A percentile compares a stretch with the other conserved stretches of the same genome.
Conservation (phyloP, 768 basidiomycete species). For the Leccinum disarticulatum region DNA sequence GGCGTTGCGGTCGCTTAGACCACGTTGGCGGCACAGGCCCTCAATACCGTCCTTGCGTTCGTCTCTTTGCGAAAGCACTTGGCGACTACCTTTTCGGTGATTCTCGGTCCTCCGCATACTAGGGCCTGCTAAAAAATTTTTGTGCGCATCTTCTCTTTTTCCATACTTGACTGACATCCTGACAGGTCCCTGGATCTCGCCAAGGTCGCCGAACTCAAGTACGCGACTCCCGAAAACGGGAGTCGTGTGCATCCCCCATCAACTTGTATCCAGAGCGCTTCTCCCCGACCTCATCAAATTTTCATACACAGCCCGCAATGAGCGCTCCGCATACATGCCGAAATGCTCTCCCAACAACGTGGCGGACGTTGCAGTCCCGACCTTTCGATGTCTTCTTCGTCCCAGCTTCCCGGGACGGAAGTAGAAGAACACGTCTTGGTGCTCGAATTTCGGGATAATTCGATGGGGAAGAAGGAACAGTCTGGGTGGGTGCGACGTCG, state of each 20-base stretch:
- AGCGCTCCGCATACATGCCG: slow-evolving; percentile 54
- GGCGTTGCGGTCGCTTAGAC: background rate
- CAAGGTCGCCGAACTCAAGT: slow-evolving; percentile 86
- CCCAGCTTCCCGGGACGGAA: slow-evolving; percentile 26
- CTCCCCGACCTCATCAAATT: slow-evolving; percentile 80
- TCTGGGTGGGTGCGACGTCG: slow-evolving; percentile 23
- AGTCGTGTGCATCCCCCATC: background rate
- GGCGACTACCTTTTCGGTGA: slow-evolving; percentile 73
- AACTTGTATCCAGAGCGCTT: slow-evolving; percentile 54
- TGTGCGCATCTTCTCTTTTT: slow-evolving; percentile 5
- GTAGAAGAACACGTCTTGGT: slow-evolving; percentile 51
- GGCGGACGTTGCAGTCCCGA: slow-evolving; percentile 42
- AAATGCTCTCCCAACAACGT: slow-evolving; percentile 24
- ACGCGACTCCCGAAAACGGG: background rate
- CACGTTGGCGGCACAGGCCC: slow-evolving; percentile 47
- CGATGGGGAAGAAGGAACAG: slow-evolving; percentile 32
- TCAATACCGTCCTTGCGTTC: slow-evolving; percentile 89
- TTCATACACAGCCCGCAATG: slow-evolving; percentile 69
- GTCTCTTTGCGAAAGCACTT: slow-evolving; percentile 78
- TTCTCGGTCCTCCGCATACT: slow-evolving; percentile 73
- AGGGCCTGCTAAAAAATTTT: slow-evolving; percentile 67
- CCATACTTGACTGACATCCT: background rate
- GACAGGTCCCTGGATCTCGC: slow-evolving; percentile 74
- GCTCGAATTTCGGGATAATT: slow-evolving; percentile 51
- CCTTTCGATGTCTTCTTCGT: slow-evolving; percentile 34